Conservation (phyloP, 225 moss, liverwort and hornwort species). For the Thuidium tamariscinum region DNA sequence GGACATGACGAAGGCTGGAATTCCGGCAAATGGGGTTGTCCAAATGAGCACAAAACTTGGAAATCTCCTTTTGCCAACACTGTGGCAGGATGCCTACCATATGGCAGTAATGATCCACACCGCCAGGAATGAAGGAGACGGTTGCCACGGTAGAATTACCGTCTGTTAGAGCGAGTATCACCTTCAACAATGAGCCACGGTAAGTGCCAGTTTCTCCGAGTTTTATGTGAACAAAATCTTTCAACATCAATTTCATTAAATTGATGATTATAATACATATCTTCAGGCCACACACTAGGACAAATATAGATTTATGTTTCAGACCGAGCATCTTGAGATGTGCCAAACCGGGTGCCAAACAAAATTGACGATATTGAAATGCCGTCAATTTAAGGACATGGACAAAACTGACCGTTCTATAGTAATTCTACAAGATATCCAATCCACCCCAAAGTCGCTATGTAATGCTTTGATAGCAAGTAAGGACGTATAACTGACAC, state of each 20-base stretch:
- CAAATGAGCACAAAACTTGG: neutral
- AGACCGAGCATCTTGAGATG: neutral
- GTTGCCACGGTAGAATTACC: neutral
- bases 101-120: neutral
- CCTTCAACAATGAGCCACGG: neutral
- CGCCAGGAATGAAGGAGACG: slow-evolving; percentile 30
- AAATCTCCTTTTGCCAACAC: slow-evolving; percentile 20
- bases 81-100: neutral
- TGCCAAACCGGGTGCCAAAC: no score
- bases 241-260: neutral
- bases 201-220: neutral
- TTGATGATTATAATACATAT: neutral
- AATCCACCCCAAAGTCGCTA: neutral
- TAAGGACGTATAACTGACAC: neutral
- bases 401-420: neutral
- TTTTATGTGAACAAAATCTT: no score
- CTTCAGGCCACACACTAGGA: neutral
- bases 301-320: neutral
- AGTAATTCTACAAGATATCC: neutral
- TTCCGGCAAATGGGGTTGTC: neutral
- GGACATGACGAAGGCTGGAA: neutral
- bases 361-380: neutral
- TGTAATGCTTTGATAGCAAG: neutral
- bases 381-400: neutral
- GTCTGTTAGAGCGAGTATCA: slow-evolving; percentile 1